Percentiles rank a stretch among this genome's conserved stretches.
These are phyloP conservation scores for Macrophomina tecta DNA, from an alignment of 2,329 filamentous ascomycete genomes.

Conservation along the genomic window DNA sequence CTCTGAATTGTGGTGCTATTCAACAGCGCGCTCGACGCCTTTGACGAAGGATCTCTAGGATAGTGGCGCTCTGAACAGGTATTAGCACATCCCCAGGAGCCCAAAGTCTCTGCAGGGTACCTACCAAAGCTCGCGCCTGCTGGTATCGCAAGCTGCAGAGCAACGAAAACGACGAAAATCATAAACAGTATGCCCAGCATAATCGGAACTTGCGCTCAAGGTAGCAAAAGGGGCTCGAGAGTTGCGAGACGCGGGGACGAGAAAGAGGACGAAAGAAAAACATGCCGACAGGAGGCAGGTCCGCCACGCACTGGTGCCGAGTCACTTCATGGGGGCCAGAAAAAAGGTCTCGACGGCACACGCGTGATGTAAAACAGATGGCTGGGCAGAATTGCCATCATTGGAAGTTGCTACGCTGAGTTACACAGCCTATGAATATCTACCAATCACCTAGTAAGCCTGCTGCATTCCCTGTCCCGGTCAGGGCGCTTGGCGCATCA, in stretches of 20 bases:
- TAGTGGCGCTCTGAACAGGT: background rate
- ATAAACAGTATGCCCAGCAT: background rate
- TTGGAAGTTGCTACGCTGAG: background rate
- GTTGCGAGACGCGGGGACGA: background rate
- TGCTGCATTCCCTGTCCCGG: background rate
- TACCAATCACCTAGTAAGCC: background rate
- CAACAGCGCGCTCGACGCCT: background rate
- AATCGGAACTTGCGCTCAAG: background rate
- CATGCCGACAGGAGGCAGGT: slow-evolving; percentile 8
- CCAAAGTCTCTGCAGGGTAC: background rate
- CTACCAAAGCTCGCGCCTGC: background rate
- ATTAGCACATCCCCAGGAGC: background rate
- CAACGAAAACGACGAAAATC: background rate
- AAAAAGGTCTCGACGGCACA: slow-evolving; percentile 1
- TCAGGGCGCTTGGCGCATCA: background rate
- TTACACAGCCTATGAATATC: background rate
- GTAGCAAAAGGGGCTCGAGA: background rate
- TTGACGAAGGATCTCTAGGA: background rate
- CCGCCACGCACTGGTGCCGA: background rate
- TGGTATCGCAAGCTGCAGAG: background rate
- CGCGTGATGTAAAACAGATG: background rate
- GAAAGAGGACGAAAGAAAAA: background rate
- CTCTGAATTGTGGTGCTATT: slow-evolving; percentile 4
- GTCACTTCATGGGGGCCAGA: slow-evolving; percentile 24
- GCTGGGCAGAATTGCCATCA: background rate